These are phyloP conservation scores for Senecio squalidus DNA, from an alignment of 140 eudicot species.

Conservation along the genomic window DNA sequence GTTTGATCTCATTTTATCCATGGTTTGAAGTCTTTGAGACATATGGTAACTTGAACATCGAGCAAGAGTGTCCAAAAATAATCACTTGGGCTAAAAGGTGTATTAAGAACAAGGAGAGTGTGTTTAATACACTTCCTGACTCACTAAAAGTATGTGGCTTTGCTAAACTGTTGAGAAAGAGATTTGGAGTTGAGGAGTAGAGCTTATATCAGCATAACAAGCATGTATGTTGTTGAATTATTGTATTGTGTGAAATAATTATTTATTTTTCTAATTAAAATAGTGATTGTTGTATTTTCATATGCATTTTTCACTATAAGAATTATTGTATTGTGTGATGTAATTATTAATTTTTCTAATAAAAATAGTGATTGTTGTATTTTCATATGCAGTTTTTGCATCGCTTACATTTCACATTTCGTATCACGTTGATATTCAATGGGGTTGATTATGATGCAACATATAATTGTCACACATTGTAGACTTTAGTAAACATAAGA, in stretches of 20 bases:
- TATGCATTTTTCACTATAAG: too few species aligned
- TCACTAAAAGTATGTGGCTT: constrained; percentile 10
- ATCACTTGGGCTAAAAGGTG: constrained; percentile 43
- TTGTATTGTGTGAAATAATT: not conserved
- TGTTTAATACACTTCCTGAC: constrained; percentile 29
- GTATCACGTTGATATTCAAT: not conserved
- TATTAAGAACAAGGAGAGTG: constrained; percentile 33
- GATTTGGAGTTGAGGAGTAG: constrained; percentile 17
- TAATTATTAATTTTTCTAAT: too few species aligned
- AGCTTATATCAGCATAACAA: not conserved
- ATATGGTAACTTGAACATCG: constrained; percentile 27
- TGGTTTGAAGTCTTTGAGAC: constrained; percentile 44
- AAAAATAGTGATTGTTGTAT: too few species aligned
- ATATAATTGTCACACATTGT: too few species aligned
- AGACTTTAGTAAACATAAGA: not conserved
- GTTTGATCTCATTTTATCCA: constrained; percentile 36
- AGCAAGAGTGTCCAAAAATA: constrained; percentile 36
- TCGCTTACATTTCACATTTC: not conserved
- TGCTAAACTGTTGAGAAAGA: constrained; percentile 13
- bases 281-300: too few species aligned
- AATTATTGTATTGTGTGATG: too few species aligned
- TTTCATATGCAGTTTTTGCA: not conserved
- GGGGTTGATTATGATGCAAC: not conserved
- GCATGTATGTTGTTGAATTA: too few species aligned
- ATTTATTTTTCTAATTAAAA: too few species aligned